phyloP scores from a whole-genome alignment of 768 basidiomycete genomes.

The Coprinellus aureogranulatus region DNA sequence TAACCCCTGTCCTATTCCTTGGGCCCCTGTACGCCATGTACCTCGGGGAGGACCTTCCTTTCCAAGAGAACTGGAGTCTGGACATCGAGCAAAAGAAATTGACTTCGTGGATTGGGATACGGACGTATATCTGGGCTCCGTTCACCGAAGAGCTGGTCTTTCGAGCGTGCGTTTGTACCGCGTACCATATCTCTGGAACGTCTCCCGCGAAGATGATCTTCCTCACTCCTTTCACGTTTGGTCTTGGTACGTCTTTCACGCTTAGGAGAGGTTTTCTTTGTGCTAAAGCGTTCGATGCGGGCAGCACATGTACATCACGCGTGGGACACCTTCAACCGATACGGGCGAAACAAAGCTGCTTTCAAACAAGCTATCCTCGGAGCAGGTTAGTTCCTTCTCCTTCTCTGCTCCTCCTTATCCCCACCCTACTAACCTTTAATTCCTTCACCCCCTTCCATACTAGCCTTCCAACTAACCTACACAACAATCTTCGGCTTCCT shows the following conservation, averaged over 20 bases:
- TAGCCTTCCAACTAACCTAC: slow-evolving; percentile 88
- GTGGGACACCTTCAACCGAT: slow-evolving; percentile 77
- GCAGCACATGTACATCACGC: slow-evolving; percentile 90
- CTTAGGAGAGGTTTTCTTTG: too few relatives aligned
- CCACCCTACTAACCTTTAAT: not conserved
- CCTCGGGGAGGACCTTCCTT: slow-evolving; percentile 48
- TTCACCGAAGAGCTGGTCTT: slow-evolving; percentile 93
- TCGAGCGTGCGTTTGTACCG: slow-evolving; percentile 75
- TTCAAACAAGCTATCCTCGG: slow-evolving; percentile 57
- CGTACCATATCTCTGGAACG: slow-evolving; percentile 65
- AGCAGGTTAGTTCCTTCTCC: slow-evolving; percentile 55
- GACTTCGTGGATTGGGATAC: slow-evolving; percentile 53
- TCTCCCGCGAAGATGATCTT: slow-evolving; percentile 65
- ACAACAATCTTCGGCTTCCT: slow-evolving; percentile 93
- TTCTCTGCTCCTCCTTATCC: too few relatives aligned
- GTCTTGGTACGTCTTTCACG: slow-evolving; percentile 59
- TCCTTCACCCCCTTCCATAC: not conserved
- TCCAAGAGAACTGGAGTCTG: slow-evolving; percentile 50
- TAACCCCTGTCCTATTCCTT: slow-evolving; percentile 71
- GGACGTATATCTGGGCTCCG: slow-evolving; percentile 84
- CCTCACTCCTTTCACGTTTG: slow-evolving; percentile 82
- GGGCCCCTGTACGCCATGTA: slow-evolving; percentile 71
- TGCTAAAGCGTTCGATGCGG: too few relatives aligned
- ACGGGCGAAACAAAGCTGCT: slow-evolving; percentile 67
- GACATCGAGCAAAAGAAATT: slow-evolving; percentile 40